phyloP scores from a whole-genome alignment of 2,329 filamentous ascomycete species.

The Claviceps purpurea region DNA sequence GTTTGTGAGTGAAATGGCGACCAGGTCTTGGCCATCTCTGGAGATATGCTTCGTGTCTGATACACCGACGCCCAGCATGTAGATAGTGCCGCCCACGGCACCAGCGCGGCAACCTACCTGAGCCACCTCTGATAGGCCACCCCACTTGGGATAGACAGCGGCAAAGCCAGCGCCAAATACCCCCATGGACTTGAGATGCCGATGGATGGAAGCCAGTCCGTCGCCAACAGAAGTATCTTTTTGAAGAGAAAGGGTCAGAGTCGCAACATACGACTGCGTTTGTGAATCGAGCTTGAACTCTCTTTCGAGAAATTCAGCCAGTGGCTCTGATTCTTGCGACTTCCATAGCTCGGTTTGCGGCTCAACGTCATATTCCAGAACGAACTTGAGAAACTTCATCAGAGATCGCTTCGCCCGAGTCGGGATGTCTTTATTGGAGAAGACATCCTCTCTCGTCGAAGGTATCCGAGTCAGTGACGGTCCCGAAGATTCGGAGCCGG shows the following conservation, averaged over 20 bases:
- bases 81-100: constrained; percentile 82
- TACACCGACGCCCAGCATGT: constrained; percentile 67
- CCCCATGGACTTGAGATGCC: constrained; percentile 76
- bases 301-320: constrained; percentile 45
- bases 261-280: constrained; percentile 47
- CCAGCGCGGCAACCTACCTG: constrained; percentile 85
- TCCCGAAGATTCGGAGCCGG: constrained; percentile 15
- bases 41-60: constrained; percentile 16
- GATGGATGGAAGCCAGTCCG: constrained; percentile 60
- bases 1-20: constrained; percentile 41
- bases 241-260: constrained; percentile 63
- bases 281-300: constrained; percentile 55
- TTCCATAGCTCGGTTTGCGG: constrained; percentile 45
- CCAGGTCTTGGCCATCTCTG: constrained; percentile 13
- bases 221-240: constrained; percentile 46
- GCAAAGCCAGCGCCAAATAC: constrained; percentile 81
- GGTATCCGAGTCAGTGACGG: constrained; percentile 56
- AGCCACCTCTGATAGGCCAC: constrained; percentile 73
- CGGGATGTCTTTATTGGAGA: constrained; percentile 62
- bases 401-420: constrained; percentile 70
- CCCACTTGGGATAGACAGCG: constrained; percentile 85
- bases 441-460: constrained; percentile 83
- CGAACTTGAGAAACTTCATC: constrained; percentile 90
- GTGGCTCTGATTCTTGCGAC: constrained; percentile 35
- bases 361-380: constrained; percentile 55